Conservation (phyloP, 106 monocot species). For the Agapanthus africanus region DNA sequence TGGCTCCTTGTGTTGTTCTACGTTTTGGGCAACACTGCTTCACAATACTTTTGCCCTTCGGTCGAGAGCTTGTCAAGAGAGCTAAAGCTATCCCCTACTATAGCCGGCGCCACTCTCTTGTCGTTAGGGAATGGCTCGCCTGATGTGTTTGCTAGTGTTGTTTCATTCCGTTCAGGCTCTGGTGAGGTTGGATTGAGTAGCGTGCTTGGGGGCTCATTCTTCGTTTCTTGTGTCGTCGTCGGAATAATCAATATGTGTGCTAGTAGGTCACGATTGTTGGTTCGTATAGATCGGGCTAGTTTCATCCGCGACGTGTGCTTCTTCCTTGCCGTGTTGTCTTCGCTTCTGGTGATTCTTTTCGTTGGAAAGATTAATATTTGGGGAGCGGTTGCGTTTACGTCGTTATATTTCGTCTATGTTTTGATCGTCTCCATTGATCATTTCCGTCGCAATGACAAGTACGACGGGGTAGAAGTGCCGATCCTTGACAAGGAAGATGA, state of each 20-base stretch:
- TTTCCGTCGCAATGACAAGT: slow-evolving; percentile 1
- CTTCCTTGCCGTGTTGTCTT: slow-evolving; percentile 34
- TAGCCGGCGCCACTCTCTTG: slow-evolving; percentile 65
- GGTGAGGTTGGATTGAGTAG: slow-evolving; percentile 35
- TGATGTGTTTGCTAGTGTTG: slow-evolving; percentile 26
- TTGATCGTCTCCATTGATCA: slow-evolving; percentile 1
- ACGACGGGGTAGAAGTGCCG: neutral
- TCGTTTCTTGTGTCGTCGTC: slow-evolving; percentile 39
- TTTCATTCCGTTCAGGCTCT: slow-evolving; percentile 21
- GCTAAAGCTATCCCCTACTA: slow-evolving; percentile 45
- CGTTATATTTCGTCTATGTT: slow-evolving; percentile 42
- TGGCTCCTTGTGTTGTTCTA: slow-evolving; percentile 65
- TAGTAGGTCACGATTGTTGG: neutral
- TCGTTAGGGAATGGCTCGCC: slow-evolving; percentile 70
- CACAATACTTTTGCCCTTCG: slow-evolving; percentile 58
- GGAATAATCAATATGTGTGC: slow-evolving; percentile 31
- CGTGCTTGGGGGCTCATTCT: slow-evolving; percentile 47
- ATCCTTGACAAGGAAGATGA: slow-evolving; percentile 7
- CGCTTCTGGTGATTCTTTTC: slow-evolving; percentile 26
- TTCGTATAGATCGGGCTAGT: slow-evolving; percentile 15
- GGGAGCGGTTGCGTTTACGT: slow-evolving; percentile 36
- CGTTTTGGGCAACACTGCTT: slow-evolving; percentile 60
- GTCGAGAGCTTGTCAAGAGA: slow-evolving; percentile 38
- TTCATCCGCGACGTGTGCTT: slow-evolving; percentile 55
- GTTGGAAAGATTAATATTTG: slow-evolving; percentile 34